Base-by-base conservation (phyloP, 2,329 filamentous ascomycete genomes). In the Fusarium sulawesiense region DNA sequence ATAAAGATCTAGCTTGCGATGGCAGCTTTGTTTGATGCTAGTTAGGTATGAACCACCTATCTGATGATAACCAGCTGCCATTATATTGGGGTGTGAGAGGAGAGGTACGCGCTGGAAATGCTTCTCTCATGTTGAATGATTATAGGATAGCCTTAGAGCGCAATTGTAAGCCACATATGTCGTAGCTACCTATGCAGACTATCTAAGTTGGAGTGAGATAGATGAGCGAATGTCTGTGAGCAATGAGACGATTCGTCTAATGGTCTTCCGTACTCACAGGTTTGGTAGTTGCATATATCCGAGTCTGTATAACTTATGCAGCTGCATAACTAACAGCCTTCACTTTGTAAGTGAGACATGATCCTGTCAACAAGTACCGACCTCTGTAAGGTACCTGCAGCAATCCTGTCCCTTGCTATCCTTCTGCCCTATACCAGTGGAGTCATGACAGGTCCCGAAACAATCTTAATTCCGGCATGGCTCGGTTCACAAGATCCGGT, bases 11-110 rank as follows among this genome's bases (percentile, higher is more conserved):
- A 42, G 55, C 4, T 60, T 56, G 23, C 57, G 32, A 32, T 14
- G 10, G 16, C 42, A 49, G 27, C 55, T 60, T n/a, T 60, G 42
- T 27, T 60, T 49, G 21, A 60, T 60, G 13, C 27, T 20, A 34
- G 18, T 27, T n/a, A 27, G 30, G n/a, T 49, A 60, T 60, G 54
- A 42, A 9, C 42, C 2, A 25, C 23, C 23, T 27, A 16, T 60
- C 57, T 7, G 27, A 34, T 8, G 55, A 60, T 42, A 60, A 29
- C 54, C 54, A 32, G 12, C 32, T 32, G n/a, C 25, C 42, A 14
- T 60, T 45, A 21, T 48, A 42, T 27, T 60, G 21, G 4, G 37
- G 41, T 27, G 57, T 60, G 20, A 55, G 41, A 56, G 57, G 25
- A 20, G 12, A 58, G 20, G 18, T 37, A 20, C 53, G 30, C n/a